phyloP scores from a whole-genome alignment of 1,284 basidiomycete species.

The Heterobasidion irregulare region DNA sequence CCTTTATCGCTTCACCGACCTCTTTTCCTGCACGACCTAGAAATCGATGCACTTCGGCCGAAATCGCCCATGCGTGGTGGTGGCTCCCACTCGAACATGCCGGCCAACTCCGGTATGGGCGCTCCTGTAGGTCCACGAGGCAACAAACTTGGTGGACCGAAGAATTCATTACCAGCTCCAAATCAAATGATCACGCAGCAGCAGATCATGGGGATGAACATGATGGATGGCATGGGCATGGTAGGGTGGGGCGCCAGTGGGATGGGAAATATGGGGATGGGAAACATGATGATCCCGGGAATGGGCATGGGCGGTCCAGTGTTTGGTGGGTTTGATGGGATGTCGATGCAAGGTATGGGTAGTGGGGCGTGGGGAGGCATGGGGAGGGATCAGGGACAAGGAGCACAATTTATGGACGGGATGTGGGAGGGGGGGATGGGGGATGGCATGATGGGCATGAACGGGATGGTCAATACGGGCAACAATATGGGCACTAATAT shows the following conservation, averaged over 20 bases:
- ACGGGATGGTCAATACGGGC: background rate
- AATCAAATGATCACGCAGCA: conserved; percentile 17
- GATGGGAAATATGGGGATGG: conserved; percentile 23
- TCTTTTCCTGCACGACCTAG: conserved; percentile 19
- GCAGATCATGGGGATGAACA: conserved; percentile 32
- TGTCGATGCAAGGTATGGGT: conserved; percentile 15
- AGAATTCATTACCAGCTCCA: background rate
- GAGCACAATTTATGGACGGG: conserved; percentile 4
- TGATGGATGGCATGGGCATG: conserved; percentile 20
- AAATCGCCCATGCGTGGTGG: conserved; percentile 69
- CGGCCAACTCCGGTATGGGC: conserved; percentile 11
- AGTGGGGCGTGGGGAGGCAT: conserved; percentile 4
- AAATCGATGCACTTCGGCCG: conserved; percentile 81
- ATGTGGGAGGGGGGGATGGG: conserved; percentile 13
- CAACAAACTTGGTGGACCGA: background rate
- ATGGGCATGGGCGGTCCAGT: conserved; percentile 21
- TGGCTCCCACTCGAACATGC: conserved; percentile 10
- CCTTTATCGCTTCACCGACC: background rate
- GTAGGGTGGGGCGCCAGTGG: conserved; percentile 24
- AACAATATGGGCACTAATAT: no score
- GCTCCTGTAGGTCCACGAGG: conserved; percentile 8
- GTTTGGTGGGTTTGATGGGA: conserved; percentile 13
- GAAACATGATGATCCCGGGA: conserved; percentile 21
- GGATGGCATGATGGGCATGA: conserved; percentile 15
- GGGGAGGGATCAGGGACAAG: conserved; percentile 2